Evolutionary conservation across 441 rosid species (phyloP), one percentile per base, ranked within the genome.

Genomic region (Oxalis stricta): DNA sequence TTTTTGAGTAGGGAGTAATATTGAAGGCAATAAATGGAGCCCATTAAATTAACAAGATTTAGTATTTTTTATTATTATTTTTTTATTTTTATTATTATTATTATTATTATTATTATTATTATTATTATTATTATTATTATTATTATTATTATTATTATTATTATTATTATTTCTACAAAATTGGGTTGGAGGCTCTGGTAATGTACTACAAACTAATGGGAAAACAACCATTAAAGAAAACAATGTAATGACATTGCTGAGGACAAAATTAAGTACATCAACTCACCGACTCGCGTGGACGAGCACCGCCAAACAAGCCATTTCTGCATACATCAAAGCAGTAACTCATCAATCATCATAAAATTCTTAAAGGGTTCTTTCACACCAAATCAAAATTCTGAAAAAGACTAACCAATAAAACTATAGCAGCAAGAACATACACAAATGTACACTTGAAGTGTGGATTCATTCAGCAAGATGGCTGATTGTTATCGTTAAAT

Each of bases 231-330:
- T 19, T 18, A 38, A 44, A 18, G 18, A 33, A 32, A 33, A 39
- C 23, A 46, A 47, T 47, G 22, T n/a, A 17, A 34, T 7, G 10
- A 35, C 4, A 8, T 24, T 31, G 47, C 11, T 24, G 47, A 20
- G n/a, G 30, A 9, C 48, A 54, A 20, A 53, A 49, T 12, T 23
- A 9, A 50, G 52, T 24, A 56, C 46, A 53, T 8, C 3, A 12
- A 61, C 83, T 74, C 44, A 82, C 96, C 73, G 73, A 56, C 65
- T 85, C 96, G 33, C 93, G 65, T 21, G 93, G 93, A 23, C 81
- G 76, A 34, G 89, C 89, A 68, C 84, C 89, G 16, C 96, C 96
- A 65, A 77, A 85, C 42, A 79, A 70, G 6, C 60, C 57, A 56
- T 48, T 65, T 73, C 96, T 85, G 89, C 79, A 66, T 19, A 52